Evolutionary conservation across 805 yeast species (phyloP), one percentile per base, ranked within the genome.

Genomic region (Dipodascopsis uninucleata): DNA sequence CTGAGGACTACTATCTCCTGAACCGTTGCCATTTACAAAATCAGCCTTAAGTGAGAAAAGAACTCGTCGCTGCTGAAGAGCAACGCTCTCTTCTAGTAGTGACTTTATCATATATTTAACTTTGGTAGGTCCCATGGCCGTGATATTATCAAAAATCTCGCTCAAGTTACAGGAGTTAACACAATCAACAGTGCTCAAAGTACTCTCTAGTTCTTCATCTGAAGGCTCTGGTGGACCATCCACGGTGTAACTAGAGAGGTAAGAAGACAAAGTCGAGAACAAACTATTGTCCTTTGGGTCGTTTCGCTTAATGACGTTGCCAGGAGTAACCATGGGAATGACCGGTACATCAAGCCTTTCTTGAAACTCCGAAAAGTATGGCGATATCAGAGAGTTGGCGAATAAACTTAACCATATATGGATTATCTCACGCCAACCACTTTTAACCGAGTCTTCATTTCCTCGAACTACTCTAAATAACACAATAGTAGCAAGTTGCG

Each of bases 201-300:
- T 85, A 4, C 85, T 76, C 52, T 88, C 95, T 39, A 93, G 82
- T 56, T 90, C 97, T 59, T 86, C 95, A 45, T 85, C 94, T 1
- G 94, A 77, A 9, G 99, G 99, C 63, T 90, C 97, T 0, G 83
- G 81, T 3, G 85, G 79, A 42, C 86, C 94, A 58, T 88, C 97
- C 12, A 51, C 56, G 1, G 82, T 71, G 46, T 81, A 77, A 16
- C 97, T 93, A 52, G 93, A 85, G 64, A 93, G 75, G 59, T 88
- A 90, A 0, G 96, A 86, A 1, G 97, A 88, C 57, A 93, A 81
- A 0, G 97, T 85, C 0, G 95, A 85, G 43, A 93, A 76, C n/a
- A 93, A 61, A 1, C 97, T 87, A 8, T 72, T 72, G 26, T 81
- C 95, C 57, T 79, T 84, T 28, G 79, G 75, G 1, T 82, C 80